phyloP scores from a whole-genome alignment of 2,329 filamentous ascomycete genomes.

The Exophiala sp. region DNA sequence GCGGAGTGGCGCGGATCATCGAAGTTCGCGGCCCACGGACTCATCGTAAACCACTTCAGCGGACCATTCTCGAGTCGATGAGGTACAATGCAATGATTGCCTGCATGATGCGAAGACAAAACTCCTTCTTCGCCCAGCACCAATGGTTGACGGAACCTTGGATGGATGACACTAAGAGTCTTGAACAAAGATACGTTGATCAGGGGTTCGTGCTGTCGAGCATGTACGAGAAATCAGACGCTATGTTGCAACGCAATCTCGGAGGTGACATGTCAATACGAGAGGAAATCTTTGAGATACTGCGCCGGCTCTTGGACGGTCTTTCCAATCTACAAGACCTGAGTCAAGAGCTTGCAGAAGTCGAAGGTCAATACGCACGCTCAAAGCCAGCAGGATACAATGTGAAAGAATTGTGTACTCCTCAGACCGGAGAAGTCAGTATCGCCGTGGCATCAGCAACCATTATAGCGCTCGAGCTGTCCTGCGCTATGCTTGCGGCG shows the following conservation, averaged over 20 bases:
- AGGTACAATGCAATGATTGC: slow-evolving; percentile 12
- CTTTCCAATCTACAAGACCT: too few relatives aligned
- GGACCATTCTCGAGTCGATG: slow-evolving; percentile 9
- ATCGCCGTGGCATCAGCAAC: neutral
- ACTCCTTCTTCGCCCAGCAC: neutral
- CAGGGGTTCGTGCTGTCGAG: slow-evolving; percentile 6
- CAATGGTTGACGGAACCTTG: slow-evolving; percentile 11
- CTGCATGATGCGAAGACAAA: neutral
- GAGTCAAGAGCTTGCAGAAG: neutral
- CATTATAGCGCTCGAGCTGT: slow-evolving; percentile 5
- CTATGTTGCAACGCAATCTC: neutral
- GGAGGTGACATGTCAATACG: too few relatives aligned
- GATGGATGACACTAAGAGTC: neutral
- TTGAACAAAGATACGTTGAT: slow-evolving; percentile 10
- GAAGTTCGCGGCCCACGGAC: slow-evolving; percentile 6
- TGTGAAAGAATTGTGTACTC: neutral
- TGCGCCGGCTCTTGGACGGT: too few relatives aligned
- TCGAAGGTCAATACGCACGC: neutral
- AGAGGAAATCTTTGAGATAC: too few relatives aligned
- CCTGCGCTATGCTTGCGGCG: neutral
- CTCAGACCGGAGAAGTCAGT: neutral
- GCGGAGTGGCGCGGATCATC: slow-evolving; percentile 8
- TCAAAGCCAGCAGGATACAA: neutral
- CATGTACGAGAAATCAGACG: neutral
- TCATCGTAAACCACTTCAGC: neutral